Evolutionary conservation across 495 filamentous ascomycete genomes (phyloP), one percentile per base, ranked within the genome.

Genomic region (Xylaria palmicola): DNA sequence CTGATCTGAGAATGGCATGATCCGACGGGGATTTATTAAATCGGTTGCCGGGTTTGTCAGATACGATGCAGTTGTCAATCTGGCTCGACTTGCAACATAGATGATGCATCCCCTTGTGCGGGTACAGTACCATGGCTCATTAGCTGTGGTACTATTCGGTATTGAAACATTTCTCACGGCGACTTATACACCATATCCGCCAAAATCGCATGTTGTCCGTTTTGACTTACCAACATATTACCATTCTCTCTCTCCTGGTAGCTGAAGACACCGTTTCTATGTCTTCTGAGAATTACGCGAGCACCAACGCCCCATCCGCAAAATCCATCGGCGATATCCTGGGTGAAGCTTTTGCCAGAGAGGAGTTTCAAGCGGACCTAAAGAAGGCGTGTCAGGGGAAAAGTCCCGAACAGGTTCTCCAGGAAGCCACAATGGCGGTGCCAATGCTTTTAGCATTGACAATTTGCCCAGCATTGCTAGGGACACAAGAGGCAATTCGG

Each of bases 401-500:
- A 56, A 7, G n/a, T 9, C 37, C 8, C n/a, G 39, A 59, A 29
- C 26, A 57, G 34, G 9, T 37, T 8, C n/a, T 9, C 19, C 55
- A 47, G 47, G 44, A 59, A 59, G 56, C 39, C 29, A 40, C 30
- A 24, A 70, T 67, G 66, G 62, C 67, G 32, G 27, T 71, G 24
- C 68, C 72, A 39, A 68, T 75, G 67, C 51, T 75, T 29, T 37
- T 75, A 17, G 72, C 73, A 8, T 56, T 74, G 49, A 68, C 70
- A 24, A 70, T 73, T 24, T 50, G 55, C 39, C 78, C 78, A 12
- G 78, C 77, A 22, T 65, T 79, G 15, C 64, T 80, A 7, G 78
- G 77, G 30, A 79, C 76, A 6, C 74, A 74, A 43, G 78, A 80
- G 62, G 75, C 77, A 6, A 76, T 80, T 44, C 71, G 74, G 9